Evolutionary conservation across 306 rosid species (phyloP).

Genomic region (Ziziphus jujuba): DNA sequence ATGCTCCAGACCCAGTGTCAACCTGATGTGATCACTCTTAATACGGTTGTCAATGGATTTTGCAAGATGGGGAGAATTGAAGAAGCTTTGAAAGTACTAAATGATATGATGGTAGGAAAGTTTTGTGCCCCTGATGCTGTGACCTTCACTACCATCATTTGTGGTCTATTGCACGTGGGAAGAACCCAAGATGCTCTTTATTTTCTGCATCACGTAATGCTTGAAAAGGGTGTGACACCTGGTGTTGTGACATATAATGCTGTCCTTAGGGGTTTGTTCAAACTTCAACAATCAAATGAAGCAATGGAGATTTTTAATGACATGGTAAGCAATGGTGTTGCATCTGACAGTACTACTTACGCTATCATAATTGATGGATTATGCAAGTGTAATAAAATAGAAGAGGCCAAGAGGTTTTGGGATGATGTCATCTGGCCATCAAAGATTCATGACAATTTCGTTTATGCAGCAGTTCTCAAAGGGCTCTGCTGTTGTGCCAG

Average conservation of each 20-base stretch:
- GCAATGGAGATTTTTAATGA: conserved; percentile 46
- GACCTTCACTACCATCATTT: conserved; percentile 70
- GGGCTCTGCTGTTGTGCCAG: conserved; percentile 63
- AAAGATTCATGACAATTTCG: conserved; percentile 64
- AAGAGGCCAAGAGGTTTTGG: conserved; percentile 81
- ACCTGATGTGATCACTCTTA: conserved; percentile 71
- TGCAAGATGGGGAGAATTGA: conserved; percentile 76
- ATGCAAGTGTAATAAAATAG: conserved; percentile 53
- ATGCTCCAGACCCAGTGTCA: conserved; percentile 74
- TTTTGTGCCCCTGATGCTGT: conserved; percentile 73
- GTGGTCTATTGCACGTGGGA: conserved; percentile 60
- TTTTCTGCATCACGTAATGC: conserved; percentile 49
- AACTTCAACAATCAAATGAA: conserved; percentile 46
- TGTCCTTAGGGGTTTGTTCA: conserved; percentile 62
- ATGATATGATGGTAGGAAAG: conserved; percentile 68
- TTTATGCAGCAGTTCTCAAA: conserved; percentile 74
- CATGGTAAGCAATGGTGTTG: conserved; percentile 49
- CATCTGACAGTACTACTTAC: conserved; percentile 55
- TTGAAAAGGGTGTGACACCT: conserved; percentile 53
- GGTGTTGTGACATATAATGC: conserved; percentile 74
- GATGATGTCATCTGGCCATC: conserved; percentile 85
- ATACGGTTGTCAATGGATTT: conserved; percentile 71
- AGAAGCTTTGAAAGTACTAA: conserved; percentile 65
- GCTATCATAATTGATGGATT: conserved; percentile 68
- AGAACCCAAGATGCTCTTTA: conserved; percentile 60